These are phyloP conservation scores for Phialophora chinensis DNA, from an alignment of 2,329 filamentous ascomycete genomes.

Conservation along the genomic window DNA sequence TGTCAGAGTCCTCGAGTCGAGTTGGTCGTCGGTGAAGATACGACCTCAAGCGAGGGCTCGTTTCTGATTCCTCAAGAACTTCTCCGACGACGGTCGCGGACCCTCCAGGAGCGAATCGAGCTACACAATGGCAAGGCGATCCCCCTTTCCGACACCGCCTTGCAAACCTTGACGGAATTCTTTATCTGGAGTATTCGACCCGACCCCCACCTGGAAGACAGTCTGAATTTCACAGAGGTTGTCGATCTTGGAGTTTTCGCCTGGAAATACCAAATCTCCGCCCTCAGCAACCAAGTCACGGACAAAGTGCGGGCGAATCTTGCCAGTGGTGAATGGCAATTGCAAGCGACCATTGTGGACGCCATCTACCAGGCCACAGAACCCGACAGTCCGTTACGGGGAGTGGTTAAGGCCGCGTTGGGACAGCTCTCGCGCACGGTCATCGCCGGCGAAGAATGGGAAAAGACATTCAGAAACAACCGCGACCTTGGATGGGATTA, in stretches of 20 bases:
- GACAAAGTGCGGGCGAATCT: conserved; percentile 31
- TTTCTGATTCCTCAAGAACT: conserved; percentile 28
- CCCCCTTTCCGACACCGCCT: conserved; percentile 12
- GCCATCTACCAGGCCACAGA: conserved; percentile 31
- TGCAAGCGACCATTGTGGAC: conserved; percentile 29
- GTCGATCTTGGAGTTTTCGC: conserved; percentile 33
- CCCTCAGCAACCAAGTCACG: conserved; percentile 35
- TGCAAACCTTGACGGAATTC: conserved; percentile 33
- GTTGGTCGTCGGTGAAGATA: conserved; percentile 17
- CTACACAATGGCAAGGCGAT: background rate
- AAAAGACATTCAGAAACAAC: conserved; percentile 29
- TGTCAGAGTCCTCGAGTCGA: conserved; percentile 28
- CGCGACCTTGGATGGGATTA: conserved; percentile 31
- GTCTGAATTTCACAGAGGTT: conserved; percentile 24
- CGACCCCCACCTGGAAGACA: conserved; percentile 24
- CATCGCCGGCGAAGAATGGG: conserved; percentile 28
- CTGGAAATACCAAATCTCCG: conserved; percentile 30
- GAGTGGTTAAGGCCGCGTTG: conserved; percentile 33
- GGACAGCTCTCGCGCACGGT: conserved; percentile 23
- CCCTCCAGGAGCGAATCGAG: conserved; percentile 21
- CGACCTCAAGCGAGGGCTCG: background rate
- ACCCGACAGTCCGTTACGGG: conserved; percentile 26
- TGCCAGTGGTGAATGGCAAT: conserved; percentile 29
- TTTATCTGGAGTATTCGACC: conserved; percentile 29
- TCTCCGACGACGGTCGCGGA: conserved; percentile 30